These are phyloP conservation scores for Penicillium freii DNA, from an alignment of 2,329 filamentous ascomycete species.

Conservation along the genomic window DNA sequence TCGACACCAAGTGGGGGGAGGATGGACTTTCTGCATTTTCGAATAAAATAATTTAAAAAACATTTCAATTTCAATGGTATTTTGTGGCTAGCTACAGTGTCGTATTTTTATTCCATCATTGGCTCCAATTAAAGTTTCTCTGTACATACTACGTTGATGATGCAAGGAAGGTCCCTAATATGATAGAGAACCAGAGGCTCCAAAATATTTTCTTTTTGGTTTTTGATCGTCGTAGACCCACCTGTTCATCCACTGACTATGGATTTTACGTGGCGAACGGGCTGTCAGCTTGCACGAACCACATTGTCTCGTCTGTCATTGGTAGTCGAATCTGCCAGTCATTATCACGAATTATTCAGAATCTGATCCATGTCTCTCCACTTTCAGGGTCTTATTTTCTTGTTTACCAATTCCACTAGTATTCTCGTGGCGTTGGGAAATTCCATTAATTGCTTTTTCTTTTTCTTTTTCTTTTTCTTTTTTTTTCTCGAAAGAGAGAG, in stretches of 20 bases:
- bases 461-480: background rate
- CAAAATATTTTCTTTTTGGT: background rate
- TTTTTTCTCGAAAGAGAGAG: no score
- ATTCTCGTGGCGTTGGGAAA: conserved; percentile 3
- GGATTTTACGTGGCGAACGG: conserved; percentile 17
- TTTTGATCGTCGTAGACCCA: conserved; percentile 22
- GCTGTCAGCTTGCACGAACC: conserved; percentile 16
- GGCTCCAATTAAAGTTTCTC: background rate
- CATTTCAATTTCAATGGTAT: background rate
- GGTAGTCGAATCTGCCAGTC: conserved; percentile 18
- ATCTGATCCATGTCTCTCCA: conserved; percentile 15
- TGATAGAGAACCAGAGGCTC: background rate
- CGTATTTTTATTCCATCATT: background rate
- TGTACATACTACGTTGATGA: background rate
- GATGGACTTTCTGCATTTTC: conserved; percentile 3
- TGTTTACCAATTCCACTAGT: background rate
- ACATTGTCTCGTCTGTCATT: conserved; percentile 13
- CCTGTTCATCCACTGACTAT: conserved; percentile 25
- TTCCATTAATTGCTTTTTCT: background rate
- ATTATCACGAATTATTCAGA: conserved; percentile 15
- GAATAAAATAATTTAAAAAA: background rate
- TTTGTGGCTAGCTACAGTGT: conserved; percentile 16
- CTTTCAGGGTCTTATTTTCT: conserved; percentile 7
- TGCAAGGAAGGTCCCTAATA: conserved; percentile 3
- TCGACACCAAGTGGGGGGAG: conserved; percentile 14